Base-by-base conservation (phyloP, 805 yeast genomes). In the Candida pini region DNA sequence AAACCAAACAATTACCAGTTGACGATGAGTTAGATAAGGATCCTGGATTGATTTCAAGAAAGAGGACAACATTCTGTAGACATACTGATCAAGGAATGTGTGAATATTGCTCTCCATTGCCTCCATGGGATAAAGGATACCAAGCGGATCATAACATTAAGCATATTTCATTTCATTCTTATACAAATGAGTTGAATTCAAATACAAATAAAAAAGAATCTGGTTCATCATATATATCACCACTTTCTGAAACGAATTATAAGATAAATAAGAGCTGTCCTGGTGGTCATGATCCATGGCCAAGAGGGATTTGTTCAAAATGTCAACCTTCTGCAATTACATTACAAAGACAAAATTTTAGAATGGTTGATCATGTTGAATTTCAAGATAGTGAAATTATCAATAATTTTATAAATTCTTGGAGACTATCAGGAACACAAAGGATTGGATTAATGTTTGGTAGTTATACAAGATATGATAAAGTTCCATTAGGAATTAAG, bases 281-380 rank as follows among this genome's bases (percentile, higher is more conserved):
- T 0, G 69, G 76, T 27, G 96, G 96, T 0, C 98, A 90, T 58
- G 76, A 80, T 25, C 90, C 96, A 6, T 92, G 96, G 87, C 97
- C 98, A 2, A 71, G 66, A 34, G 96, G 97, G 1, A 88, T 92
- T 46, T 90, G 98, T 53, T 84, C 96, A 12, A 86, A 88, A 58
- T 90, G 98, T 61, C 97, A 90, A 59, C 97, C 98, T 1, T 79
- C 96, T 1, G 92, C 96, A 0, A 86, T 92, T 40, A 89, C 97
- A 0, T 66, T 92, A 42, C 95, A 83, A 58, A 88, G 79, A 58
- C 98, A 92, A 57, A 66, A 70, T 23, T 92, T 85, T 58, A 73
- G 99, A 49, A 86, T 92, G 95, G 96, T 94, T 19, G 99, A 92
- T 57, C 97, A 92, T 62, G 92, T 92, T 20, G 98, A 92, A 56